These are phyloP conservation scores for Coemansia sp. DNA, from an alignment of 192 early-diverging fungal genomes.

Conservation along the genomic window DNA sequence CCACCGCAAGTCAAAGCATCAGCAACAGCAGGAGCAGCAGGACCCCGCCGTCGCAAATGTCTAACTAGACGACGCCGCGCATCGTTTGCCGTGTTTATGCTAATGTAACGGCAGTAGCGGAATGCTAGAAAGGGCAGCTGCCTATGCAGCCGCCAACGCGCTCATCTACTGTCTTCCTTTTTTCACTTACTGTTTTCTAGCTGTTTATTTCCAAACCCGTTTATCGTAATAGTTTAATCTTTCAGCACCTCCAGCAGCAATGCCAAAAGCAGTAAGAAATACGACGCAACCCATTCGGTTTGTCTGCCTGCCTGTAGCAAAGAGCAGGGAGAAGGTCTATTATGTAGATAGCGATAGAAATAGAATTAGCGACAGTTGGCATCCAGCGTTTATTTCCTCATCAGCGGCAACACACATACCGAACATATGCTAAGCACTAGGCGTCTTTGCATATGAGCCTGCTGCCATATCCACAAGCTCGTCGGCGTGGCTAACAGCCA, in stretches of 20 bases:
- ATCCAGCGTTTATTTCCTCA: too few relatives aligned
- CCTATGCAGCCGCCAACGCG: neutral
- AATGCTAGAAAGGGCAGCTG: neutral
- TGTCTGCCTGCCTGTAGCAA: too few relatives aligned
- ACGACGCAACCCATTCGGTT: too few relatives aligned
- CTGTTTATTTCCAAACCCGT: constrained; percentile 10
- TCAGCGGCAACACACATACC: too few relatives aligned
- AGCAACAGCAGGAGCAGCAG: constrained; percentile 27
- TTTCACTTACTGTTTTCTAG: neutral
- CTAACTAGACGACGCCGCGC: constrained; percentile 4
- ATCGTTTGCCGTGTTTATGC: neutral
- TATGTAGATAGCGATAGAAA: too few relatives aligned
- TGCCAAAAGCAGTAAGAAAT: neutral
- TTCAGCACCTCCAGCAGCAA: neutral
- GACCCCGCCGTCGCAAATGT: constrained; percentile 46
- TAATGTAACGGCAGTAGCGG: neutral
- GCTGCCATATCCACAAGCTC: neutral
- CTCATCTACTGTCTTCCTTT: neutral
- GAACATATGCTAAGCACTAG: too few relatives aligned
- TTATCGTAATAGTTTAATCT: constrained; percentile 9
- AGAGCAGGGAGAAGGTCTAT: too few relatives aligned
- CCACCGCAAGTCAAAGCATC: constrained; percentile 29
- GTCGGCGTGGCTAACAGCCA: constrained; percentile 58
- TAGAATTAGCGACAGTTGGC: too few relatives aligned
- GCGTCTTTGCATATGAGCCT: neutral